phyloP scores from a whole-genome alignment of 1,284 basidiomycete species.

The Pyrrhoderma lamaoense region DNA sequence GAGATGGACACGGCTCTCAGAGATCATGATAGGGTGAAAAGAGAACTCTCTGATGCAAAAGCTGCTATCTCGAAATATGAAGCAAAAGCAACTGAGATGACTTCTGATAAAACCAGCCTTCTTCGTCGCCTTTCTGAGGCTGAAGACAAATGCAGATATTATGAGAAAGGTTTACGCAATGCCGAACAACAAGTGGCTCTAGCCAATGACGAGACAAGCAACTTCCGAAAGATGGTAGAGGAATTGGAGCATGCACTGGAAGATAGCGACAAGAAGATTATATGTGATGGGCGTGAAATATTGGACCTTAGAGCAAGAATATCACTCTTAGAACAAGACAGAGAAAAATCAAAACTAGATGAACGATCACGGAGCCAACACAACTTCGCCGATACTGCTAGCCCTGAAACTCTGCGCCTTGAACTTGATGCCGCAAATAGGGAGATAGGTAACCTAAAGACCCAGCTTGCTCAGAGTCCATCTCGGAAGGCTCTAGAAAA shows the following conservation, averaged over 20 bases:
- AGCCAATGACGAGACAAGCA: slow-evolving; percentile 35
- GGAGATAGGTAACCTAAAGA: slow-evolving; percentile 70
- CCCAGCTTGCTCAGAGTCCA: slow-evolving; percentile 65
- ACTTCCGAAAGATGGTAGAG: slow-evolving; percentile 44
- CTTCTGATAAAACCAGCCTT: slow-evolving; percentile 41
- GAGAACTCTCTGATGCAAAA: slow-evolving; percentile 38
- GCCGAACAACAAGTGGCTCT: slow-evolving; percentile 27
- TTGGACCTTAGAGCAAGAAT: slow-evolving; percentile 46
- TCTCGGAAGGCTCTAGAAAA: slow-evolving; percentile 66
- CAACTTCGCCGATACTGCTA: slow-evolving; percentile 24
- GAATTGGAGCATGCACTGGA: slow-evolving; percentile 70
- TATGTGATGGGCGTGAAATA: slow-evolving; percentile 49
- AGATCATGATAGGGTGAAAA: slow-evolving; percentile 25
- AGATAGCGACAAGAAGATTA: slow-evolving; percentile 59
- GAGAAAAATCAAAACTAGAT: slow-evolving; percentile 29
- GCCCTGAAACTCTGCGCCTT: slow-evolving; percentile 56
- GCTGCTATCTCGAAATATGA: slow-evolving; percentile 51
- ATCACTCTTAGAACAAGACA: slow-evolving; percentile 44
- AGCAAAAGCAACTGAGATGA: slow-evolving; percentile 35
- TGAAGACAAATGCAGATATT: slow-evolving; percentile 39
- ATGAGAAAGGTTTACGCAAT: slow-evolving; percentile 41
- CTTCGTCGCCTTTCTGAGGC: slow-evolving; percentile 45
- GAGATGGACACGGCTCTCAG: slow-evolving; percentile 25
- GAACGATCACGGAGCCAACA: not conserved
- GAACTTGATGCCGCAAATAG: slow-evolving; percentile 76